A percentile compares a stretch with the other conserved stretches of the same genome.
Conservation (phyloP, 139 green algal genomes). For the Chlamydomonas sp. region DNA sequence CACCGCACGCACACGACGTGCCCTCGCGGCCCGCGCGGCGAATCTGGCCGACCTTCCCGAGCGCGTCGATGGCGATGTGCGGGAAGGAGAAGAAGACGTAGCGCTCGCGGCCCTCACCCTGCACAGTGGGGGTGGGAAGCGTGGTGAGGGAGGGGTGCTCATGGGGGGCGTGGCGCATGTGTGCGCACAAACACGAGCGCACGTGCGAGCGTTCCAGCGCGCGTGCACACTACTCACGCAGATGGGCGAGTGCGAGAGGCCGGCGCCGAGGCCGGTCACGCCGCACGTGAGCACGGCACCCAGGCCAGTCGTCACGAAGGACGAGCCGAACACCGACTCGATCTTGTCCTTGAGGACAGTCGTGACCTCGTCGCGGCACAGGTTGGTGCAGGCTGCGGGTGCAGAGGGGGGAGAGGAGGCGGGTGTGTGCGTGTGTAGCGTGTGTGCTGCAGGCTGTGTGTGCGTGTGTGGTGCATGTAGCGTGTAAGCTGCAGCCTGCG, state of each 20-base stretch:
- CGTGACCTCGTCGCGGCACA: constrained; percentile 87
- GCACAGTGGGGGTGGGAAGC: no score
- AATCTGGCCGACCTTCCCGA: constrained; percentile 56
- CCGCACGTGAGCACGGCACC: constrained; percentile 78
- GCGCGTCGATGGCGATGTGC: constrained; percentile 81
- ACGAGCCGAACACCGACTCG: constrained; percentile 65
- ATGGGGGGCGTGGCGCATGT: no score
- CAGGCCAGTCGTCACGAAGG: constrained; percentile 76
- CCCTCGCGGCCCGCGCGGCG: constrained; percentile 35
- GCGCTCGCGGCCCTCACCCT: no score
- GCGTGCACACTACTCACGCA: no score
- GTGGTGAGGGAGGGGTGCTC: no score
- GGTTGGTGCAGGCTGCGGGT: constrained; percentile 71
- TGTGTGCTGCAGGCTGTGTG: no score
- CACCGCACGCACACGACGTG: constrained; percentile 29
- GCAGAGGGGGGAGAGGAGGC: no score
- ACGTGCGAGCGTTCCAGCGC: no score
- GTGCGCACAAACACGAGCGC: no score
- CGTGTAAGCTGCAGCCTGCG: no score
- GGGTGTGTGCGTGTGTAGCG: no score
- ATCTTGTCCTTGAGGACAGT: constrained; percentile 67
- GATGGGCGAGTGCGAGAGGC: constrained; percentile 45
- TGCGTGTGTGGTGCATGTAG: no score
- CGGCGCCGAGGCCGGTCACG: constrained; percentile 60
- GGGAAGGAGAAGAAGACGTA: constrained; percentile 77